Conservation (phyloP, 106 monocot species). For the Dendrobium chrysotoxum region DNA sequence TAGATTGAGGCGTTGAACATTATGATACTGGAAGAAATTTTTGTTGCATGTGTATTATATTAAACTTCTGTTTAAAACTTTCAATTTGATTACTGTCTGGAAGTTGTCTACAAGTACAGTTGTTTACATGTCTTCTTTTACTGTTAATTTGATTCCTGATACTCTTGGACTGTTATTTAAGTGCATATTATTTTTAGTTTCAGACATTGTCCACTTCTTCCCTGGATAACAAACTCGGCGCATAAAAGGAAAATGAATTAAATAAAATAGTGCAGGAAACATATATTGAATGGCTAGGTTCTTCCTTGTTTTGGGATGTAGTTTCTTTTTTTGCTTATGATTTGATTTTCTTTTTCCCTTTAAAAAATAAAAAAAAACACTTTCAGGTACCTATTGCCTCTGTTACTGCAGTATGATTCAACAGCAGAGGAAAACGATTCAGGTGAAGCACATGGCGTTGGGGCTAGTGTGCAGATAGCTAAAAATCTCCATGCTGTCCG, state of each 20-base stretch:
- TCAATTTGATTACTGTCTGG: too few species aligned
- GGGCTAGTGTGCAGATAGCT: slow-evolving; percentile 90
- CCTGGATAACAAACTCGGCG: neutral
- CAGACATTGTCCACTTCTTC: neutral
- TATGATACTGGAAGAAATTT: too few species aligned
- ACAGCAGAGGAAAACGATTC: slow-evolving; percentile 77
- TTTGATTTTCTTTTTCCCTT: neutral
- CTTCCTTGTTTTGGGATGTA: neutral
- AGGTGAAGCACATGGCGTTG: slow-evolving; percentile 80
- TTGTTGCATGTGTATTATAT: too few species aligned
- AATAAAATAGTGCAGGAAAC: neutral
- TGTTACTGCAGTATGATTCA: slow-evolving; percentile 90
- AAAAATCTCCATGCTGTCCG: slow-evolving; percentile 90
- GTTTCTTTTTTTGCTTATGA: neutral
- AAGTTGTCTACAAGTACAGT: too few species aligned
- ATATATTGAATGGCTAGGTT: neutral
- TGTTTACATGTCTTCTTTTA: too few species aligned
- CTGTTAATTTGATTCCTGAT: neutral
- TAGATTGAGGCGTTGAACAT: too few species aligned
- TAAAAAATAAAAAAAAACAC: neutral
- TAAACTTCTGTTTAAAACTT: too few species aligned
- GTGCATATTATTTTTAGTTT: neutral
- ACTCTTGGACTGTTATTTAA: neutral
- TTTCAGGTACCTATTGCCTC: slow-evolving; percentile 86
- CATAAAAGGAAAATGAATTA: neutral